phyloP scores from a whole-genome alignment of 108 stramenopile genomes.

The Aurantiochytrium sp. region DNA sequence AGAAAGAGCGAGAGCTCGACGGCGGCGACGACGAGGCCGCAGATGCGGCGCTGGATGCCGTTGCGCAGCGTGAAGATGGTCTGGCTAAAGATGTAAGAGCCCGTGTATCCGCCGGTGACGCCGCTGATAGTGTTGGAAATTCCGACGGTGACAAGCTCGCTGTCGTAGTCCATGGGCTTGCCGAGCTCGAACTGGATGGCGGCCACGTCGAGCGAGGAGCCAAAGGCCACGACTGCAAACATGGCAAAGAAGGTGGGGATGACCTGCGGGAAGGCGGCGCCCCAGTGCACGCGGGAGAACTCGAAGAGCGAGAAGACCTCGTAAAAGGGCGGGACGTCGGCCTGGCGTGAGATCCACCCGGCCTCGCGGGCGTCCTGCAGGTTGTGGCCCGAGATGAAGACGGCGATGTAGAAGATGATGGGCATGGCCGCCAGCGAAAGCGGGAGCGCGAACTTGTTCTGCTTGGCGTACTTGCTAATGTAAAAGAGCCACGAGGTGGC shows the following conservation, averaged over 20 bases:
- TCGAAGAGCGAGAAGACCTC: constrained; percentile 38
- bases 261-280: constrained; percentile 55
- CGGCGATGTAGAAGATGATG: background rate
- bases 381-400: constrained; percentile 4
- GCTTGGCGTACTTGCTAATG: constrained; percentile 49
- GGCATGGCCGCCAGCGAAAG: constrained; percentile 4
- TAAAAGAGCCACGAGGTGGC: constrained; percentile 74
- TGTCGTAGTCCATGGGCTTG: constrained; percentile 82
- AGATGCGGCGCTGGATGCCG: constrained; percentile 70
- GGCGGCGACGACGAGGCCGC: constrained; percentile 69
- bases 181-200: constrained; percentile 95
- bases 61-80: constrained; percentile 88
- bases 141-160: constrained; percentile 80
- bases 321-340: constrained; percentile 22
- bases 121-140: constrained; percentile 85
- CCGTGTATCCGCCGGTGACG: constrained; percentile 83
- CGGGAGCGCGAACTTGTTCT: constrained; percentile 55
- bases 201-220: constrained; percentile 86
- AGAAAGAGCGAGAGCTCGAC: constrained; percentile 63
- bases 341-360: background rate
- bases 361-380: background rate
- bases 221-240: constrained; percentile 90
- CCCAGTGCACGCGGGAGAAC: constrained; percentile 55
- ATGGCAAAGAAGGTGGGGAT: constrained; percentile 69
- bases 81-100: constrained; percentile 91